phyloP scores from a whole-genome alignment of 176 grass and related monocot species.

The Ampelocalamus luodianensis region DNA sequence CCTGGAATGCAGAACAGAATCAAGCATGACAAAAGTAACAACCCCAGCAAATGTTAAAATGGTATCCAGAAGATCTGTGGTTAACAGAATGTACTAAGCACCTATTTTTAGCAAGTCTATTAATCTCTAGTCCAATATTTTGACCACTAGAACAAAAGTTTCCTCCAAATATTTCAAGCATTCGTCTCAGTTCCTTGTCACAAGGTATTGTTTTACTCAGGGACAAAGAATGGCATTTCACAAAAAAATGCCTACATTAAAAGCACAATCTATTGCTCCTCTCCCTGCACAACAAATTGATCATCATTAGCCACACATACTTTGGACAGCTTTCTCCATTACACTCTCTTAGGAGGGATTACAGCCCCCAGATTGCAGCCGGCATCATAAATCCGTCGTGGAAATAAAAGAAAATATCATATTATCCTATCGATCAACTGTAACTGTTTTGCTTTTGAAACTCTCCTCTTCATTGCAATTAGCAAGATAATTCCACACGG shows the following conservation, averaged over 20 bases:
- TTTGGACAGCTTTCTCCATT: not conserved
- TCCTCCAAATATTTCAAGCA: not conserved
- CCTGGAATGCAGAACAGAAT: not conserved
- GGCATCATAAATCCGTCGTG: not conserved
- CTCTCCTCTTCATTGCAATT: not conserved
- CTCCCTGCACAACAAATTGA: not conserved
- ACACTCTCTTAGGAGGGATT: not conserved
- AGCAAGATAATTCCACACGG: not conserved
- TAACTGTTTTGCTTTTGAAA: not conserved
- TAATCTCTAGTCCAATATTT: not conserved
- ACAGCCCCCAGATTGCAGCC: not conserved
- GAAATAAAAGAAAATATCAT: not conserved
- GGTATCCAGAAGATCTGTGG: not conserved
- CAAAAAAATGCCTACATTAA: not conserved
- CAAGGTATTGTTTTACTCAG: not conserved
- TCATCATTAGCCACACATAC: not conserved
- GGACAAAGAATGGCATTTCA: not conserved
- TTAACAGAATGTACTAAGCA: not conserved
- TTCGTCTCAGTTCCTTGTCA: not conserved
- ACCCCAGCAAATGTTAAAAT: not conserved
- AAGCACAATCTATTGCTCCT: not conserved
- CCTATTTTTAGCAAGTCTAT: slow-evolving; percentile 19
- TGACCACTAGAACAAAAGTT: not conserved
- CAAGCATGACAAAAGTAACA: not conserved
- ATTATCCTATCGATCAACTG: not conserved